A percentile compares a stretch with the other conserved stretches of the same genome.
Conservation (phyloP, 2,329 filamentous ascomycete genomes). For the Calonectria hawksworthii region DNA sequence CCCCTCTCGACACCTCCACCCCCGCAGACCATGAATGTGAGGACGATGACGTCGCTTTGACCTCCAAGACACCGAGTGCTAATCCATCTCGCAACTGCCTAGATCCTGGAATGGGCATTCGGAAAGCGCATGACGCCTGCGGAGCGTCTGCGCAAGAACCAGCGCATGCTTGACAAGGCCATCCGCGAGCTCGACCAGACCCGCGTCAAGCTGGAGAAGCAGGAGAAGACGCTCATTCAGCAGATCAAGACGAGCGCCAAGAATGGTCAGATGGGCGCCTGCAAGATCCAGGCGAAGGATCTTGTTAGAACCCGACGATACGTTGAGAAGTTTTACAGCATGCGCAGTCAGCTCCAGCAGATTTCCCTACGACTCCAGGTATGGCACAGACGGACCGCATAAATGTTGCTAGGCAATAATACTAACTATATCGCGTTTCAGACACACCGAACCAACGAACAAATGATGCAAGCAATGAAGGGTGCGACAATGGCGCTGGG, state of each 20-base stretch:
- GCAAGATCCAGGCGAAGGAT: constrained; percentile 98
- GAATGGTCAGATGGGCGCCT: constrained; percentile 97
- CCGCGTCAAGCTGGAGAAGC: constrained; percentile 95
- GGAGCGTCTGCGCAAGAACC: constrained; percentile 92
- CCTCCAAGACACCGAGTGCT: constrained; percentile 34
- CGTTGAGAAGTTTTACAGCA: constrained; percentile 98
- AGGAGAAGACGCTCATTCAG: constrained; percentile 95
- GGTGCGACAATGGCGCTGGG: constrained; percentile 92
- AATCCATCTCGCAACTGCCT: constrained; percentile 31
- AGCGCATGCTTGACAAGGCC: constrained; percentile 96
- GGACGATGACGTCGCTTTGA: constrained; percentile 37
- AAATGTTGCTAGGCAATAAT: not conserved
- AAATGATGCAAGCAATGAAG: constrained; percentile 99
- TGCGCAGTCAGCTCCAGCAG: constrained; percentile 97
- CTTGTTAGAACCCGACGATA: constrained; percentile 93
- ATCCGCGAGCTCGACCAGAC: constrained; percentile 97
- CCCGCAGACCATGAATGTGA: constrained; percentile 48
- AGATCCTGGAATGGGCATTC: constrained; percentile 99
- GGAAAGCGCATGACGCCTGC: constrained; percentile 99
- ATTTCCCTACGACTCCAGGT: constrained; percentile 96
- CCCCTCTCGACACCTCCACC: constrained; percentile 20
- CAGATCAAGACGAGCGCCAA: constrained; percentile 99
- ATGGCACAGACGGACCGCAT: constrained; percentile 29
- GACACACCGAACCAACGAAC: constrained; percentile 98
- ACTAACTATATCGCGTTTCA: constrained; percentile 53